phyloP scores from a whole-genome alignment of 2,329 filamentous ascomycete genomes.

The Sarocladium kiliense region DNA sequence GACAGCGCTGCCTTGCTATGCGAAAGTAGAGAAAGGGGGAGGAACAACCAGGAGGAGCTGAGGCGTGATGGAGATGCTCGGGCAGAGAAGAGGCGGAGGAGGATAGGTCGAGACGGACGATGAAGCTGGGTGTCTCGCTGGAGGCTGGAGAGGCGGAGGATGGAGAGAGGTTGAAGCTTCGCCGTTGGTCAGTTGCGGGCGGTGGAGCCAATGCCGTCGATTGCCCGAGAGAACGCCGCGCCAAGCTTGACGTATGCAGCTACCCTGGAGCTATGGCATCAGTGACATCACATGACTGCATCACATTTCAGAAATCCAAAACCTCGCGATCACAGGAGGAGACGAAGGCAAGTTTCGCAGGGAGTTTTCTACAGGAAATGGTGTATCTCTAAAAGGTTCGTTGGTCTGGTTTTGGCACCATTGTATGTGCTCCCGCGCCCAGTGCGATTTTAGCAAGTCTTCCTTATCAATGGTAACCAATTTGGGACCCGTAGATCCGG shows the following conservation, averaged over 20 bases:
- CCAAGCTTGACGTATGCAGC: neutral
- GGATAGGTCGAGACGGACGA: conserved; percentile 6
- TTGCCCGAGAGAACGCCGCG: conserved; percentile 8
- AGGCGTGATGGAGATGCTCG: neutral
- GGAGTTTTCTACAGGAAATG: no score
- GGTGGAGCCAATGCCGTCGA: conserved; percentile 5
- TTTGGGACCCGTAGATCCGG: no score
- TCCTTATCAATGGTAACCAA: no score
- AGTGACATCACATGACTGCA: conserved; percentile 12
- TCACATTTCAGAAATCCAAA: no score
- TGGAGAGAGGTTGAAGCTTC: conserved; percentile 2
- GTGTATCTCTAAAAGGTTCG: no score
- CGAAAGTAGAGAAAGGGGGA: neutral
- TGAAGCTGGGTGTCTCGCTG: conserved; percentile 10
- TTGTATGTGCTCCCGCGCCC: no score
- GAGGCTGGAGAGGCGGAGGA: conserved; percentile 12
- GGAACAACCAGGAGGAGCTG: neutral
- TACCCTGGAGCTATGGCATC: neutral
- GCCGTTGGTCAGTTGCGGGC: conserved; percentile 8
- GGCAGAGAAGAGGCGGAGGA: neutral
- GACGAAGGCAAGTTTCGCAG: no score
- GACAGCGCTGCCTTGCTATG: conserved; percentile 1
- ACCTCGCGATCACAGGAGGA: no score
- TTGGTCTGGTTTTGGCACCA: no score
- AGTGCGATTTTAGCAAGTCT: no score